Conservation (phyloP, 345 rosid species). For the Eutrema heterophyllum region DNA sequence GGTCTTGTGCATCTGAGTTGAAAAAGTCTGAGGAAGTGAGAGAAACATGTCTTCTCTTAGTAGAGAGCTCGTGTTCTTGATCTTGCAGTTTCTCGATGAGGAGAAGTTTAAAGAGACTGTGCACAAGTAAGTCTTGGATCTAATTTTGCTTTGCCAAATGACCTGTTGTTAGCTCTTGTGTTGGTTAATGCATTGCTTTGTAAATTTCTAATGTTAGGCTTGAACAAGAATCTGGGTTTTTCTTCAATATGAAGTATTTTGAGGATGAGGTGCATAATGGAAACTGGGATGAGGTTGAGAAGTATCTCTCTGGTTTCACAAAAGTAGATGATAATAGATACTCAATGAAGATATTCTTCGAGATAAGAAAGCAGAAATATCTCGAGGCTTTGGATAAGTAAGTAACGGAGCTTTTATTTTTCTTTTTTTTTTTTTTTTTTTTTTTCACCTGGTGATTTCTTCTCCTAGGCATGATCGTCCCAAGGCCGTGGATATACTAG, state of each 20-base stretch:
- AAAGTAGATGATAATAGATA: constrained; percentile 93
- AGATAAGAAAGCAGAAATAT: constrained; percentile 98
- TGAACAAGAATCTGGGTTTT: constrained; percentile 98
- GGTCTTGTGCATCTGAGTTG: constrained; percentile 31
- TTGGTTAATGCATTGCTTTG: not conserved
- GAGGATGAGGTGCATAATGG: constrained; percentile 98
- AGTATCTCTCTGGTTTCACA: constrained; percentile 95
- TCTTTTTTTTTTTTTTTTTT: not conserved
- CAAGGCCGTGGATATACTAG: constrained; percentile 92
- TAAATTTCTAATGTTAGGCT: constrained; percentile 45
- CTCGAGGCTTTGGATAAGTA: constrained; percentile 97
- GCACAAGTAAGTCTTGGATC: constrained; percentile 62
- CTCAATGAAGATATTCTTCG: constrained; percentile 97
- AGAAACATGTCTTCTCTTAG: constrained; percentile 91
- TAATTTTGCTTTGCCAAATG: not conserved
- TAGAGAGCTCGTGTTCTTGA: constrained; percentile 97
- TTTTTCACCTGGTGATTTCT: not conserved
- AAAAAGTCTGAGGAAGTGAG: constrained; percentile 30
- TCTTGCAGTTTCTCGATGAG: constrained; percentile 98
- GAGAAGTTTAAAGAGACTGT: constrained; percentile 99
- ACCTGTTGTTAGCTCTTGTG: not conserved
- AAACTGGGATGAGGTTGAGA: constrained; percentile 99
- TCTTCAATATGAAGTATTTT: constrained; percentile 97
- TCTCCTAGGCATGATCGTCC: constrained; percentile 80
- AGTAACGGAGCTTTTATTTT: constrained; percentile 4